Conservation (phyloP, 345 rosid genomes). For the Lagerstroemia speciosa region DNA sequence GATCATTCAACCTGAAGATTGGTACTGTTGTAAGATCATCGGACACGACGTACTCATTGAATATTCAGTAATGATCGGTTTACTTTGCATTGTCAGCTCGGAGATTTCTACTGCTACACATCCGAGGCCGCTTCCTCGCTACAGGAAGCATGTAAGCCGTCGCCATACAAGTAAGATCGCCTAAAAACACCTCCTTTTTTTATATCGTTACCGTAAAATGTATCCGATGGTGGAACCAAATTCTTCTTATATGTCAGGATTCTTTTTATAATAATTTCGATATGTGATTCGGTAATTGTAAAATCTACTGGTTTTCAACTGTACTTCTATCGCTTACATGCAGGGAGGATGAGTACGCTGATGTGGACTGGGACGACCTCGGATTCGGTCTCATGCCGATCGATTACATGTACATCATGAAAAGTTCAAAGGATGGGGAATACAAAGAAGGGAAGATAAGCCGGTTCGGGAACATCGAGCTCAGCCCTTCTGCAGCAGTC, state of each 20-base stretch:
- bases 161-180: conserved; percentile 18
- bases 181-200: not conserved
- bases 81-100: conserved; percentile 17
- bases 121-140: conserved; percentile 27
- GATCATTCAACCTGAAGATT: not conserved
- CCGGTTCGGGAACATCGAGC: conserved; percentile 45
- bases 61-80: not conserved
- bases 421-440: conserved; percentile 31
- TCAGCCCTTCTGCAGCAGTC: conserved; percentile 79
- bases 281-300: no score
- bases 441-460: conserved; percentile 44
- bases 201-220: no score
- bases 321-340: not conserved
- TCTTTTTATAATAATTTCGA: no score
- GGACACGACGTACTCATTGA: not conserved
- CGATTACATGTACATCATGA: conserved; percentile 71
- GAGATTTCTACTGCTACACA: conserved; percentile 17
- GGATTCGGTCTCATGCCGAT: conserved; percentile 59
- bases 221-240: no score
- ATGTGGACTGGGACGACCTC: conserved; percentile 77
- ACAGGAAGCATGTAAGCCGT: conserved; percentile 15
- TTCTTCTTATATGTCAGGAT: no score
- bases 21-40: not conserved
- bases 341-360: conserved; percentile 48
- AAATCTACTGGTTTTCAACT: not conserved